Base-by-base conservation (phyloP, 1,284 basidiomycete genomes). In the Stereum hirsutum region DNA sequence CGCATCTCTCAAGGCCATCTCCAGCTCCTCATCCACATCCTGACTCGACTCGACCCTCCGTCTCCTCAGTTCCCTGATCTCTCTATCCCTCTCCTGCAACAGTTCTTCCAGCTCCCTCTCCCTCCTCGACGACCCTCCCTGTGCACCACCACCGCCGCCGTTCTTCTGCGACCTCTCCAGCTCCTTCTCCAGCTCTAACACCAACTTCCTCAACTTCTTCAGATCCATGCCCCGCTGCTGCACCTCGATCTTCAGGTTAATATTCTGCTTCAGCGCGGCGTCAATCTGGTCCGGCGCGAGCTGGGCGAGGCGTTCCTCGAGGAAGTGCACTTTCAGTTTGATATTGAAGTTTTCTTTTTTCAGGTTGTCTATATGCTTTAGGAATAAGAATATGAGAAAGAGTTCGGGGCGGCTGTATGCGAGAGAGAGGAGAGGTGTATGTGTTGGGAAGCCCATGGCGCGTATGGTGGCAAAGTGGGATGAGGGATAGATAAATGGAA, bases 281-380 rank as follows among this genome's bases (percentile, higher is more conserved):
- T 95, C 87, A 59, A 94, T 85, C 54, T 94, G 88, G 58, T 95
- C 92, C 0, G 92, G 91, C 0, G 90, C 88, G 46, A 93, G 79
- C 54, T 87, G 80, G 1, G 82, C 82, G 12, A 96, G 75, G 24
- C 89, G 84, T 56, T 95, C 90, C 58, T 95, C 89, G 39, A 94
- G 75, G 58, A 95, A 94, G 59, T 93, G 90, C 5, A 95, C 89
- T 51, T 91, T 89, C 43, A 95, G 75, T 60, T 96, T 94, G 57
- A 96, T 81, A 55, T 86, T 88, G 64, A 95, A 95, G 68, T 94
- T 92, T 61, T 96, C 91, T 61, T 93, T 94, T 69, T 94, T 94
- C 53, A 93, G 74, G 49, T 82, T 82, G 64, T 96, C 90, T 57
- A 95, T 89, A 59, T 93, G 87, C 91, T 95, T 54, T 37, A 45